Percentiles rank a stretch among this genome's conserved stretches.
These are phyloP conservation scores for Raffaelea deltoideospora DNA, from an alignment of 2,329 filamentous ascomycete genomes.

Conservation along the genomic window DNA sequence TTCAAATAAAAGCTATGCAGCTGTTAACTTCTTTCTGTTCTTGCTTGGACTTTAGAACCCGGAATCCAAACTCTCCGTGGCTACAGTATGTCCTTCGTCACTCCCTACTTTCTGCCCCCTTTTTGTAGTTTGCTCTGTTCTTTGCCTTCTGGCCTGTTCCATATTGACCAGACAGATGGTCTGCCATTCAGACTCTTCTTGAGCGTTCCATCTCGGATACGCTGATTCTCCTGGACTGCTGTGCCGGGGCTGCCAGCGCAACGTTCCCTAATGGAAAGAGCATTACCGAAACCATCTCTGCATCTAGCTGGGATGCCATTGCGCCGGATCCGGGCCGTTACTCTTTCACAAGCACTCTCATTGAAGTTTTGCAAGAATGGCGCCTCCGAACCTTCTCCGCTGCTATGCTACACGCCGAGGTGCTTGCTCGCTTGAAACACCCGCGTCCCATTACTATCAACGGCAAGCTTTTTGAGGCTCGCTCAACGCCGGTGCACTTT, in stretches of 20 bases:
- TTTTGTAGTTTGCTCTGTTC: too few species aligned
- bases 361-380: slow-evolving; percentile 45
- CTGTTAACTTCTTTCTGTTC: not conserved
- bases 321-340: slow-evolving; percentile 43
- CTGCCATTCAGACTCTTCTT: slow-evolving; percentile 42
- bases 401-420: slow-evolving; percentile 45
- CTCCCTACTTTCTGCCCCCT: too few species aligned
- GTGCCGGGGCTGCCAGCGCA: slow-evolving; percentile 43
- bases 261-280: slow-evolving; percentile 42
- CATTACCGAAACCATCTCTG: slow-evolving; percentile 47
- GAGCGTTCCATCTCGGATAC: slow-evolving; percentile 42
- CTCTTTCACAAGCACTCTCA: slow-evolving; percentile 43
- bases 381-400: slow-evolving; percentile 37
- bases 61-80: slow-evolving; percentile 36
- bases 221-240: slow-evolving; percentile 43
- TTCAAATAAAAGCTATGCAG: too few species aligned
- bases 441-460: slow-evolving; percentile 41
- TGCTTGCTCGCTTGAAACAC: slow-evolving; percentile 44
- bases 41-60: slow-evolving; percentile 22
- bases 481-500: slow-evolving; percentile 44
- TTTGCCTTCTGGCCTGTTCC: too few species aligned
- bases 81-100: slow-evolving; percentile 27
- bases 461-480: slow-evolving; percentile 40
- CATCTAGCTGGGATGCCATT: slow-evolving; percentile 46
- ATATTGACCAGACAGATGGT: slow-evolving; percentile 27